Conservation (phyloP, 2,329 filamentous ascomycete genomes). For the Phaeosphaeriaceae sp. region DNA sequence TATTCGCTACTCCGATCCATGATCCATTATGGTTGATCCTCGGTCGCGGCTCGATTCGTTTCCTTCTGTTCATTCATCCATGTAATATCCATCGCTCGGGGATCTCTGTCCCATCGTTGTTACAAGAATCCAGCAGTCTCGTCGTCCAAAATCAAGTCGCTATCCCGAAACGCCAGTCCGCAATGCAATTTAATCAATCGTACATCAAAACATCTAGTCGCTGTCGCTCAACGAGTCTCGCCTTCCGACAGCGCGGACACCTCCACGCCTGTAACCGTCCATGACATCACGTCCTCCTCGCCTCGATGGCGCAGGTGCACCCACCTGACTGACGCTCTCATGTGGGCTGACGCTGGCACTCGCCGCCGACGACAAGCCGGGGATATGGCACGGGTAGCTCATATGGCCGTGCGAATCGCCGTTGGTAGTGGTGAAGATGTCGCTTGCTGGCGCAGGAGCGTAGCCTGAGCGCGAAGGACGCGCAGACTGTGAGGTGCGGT, state of each 20-base stretch:
- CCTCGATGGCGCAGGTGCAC: constrained; percentile 44
- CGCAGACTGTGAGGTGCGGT: constrained; percentile 38
- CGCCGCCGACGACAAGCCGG: constrained; percentile 55
- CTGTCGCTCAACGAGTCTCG: constrained; percentile 65
- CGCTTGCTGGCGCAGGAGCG: constrained; percentile 27
- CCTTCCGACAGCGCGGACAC: constrained; percentile 50
- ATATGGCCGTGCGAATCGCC: constrained; percentile 58
- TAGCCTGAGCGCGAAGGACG: constrained; percentile 8
- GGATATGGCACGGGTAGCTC: constrained; percentile 65
- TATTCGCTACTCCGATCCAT: neutral
- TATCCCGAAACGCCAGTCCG: neutral
- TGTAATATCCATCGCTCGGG: neutral
- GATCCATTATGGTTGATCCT: neutral
- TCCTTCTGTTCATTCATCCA: neutral
- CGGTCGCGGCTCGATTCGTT: no score
- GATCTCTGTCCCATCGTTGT: no score
- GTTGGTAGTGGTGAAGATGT: constrained; percentile 51
- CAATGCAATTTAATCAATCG: neutral
- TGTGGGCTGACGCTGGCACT: constrained; percentile 38
- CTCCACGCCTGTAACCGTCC: constrained; percentile 52
- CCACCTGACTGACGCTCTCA: constrained; percentile 52
- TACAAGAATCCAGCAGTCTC: no score
- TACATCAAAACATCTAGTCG: constrained; percentile 38
- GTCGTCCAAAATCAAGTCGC: neutral
- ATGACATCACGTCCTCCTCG: constrained; percentile 50